A percentile compares a stretch with the other conserved stretches of the same genome.
phyloP scores from a whole-genome alignment of 1,139 yeast species.

The Hyphopichia wangnamkhiaoensis region DNA sequence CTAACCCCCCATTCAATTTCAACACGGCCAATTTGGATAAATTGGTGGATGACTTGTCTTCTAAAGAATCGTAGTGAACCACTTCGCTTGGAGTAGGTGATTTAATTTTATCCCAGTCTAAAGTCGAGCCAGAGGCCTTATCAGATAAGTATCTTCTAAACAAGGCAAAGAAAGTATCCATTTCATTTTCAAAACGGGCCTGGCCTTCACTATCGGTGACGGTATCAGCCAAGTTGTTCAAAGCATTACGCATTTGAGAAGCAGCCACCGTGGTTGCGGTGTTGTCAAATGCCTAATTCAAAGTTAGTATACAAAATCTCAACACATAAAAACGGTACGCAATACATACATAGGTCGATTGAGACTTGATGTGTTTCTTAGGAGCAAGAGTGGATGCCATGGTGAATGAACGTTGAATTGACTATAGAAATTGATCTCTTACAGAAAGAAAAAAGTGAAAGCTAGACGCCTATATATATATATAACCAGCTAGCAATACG shows the following conservation, averaged over 20 bases:
- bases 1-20: slow-evolving; percentile 96
- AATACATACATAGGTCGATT: slow-evolving; percentile 62
- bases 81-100: slow-evolving; percentile 90
- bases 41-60: slow-evolving; percentile 40
- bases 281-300: slow-evolving; percentile 79
- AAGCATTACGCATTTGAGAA: slow-evolving; percentile 95
- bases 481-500: no score
- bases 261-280: slow-evolving; percentile 97
- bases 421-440: background rate
- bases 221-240: slow-evolving; percentile 85
- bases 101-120: slow-evolving; percentile 95
- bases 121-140: slow-evolving; percentile 80
- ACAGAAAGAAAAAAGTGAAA: background rate
- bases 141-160: slow-evolving; percentile 91
- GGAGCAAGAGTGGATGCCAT: slow-evolving; percentile 13
- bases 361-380: slow-evolving; percentile 74
- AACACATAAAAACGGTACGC: no score
- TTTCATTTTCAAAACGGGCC: slow-evolving; percentile 76
- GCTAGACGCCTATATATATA: no score
- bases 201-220: slow-evolving; percentile 60
- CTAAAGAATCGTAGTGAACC: slow-evolving; percentile 65
- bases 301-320: slow-evolving; percentile 28
- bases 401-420: background rate
- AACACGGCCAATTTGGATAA: slow-evolving; percentile 88
- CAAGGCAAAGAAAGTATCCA: slow-evolving; percentile 92